Evolutionary conservation across 352 stramenopile species (phyloP), one percentile per base, ranked within the genome.

Genomic region (Globisporangium recalcitrans): DNA sequence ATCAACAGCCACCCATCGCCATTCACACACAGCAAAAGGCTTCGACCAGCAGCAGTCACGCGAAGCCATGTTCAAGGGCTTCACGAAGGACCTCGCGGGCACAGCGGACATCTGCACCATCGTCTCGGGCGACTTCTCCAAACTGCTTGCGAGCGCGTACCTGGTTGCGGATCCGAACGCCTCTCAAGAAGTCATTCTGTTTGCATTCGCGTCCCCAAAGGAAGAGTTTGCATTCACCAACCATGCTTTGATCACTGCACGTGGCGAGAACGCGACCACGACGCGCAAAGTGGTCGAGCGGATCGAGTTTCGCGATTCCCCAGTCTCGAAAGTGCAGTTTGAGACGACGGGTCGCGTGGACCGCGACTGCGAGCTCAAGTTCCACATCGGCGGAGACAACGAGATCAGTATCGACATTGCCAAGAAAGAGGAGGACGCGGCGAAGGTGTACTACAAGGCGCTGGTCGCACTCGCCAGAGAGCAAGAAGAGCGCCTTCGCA

Each of bases 151-250:
- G 38, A 46, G 67, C 0, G 63, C 53, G 0, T 58, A 71, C 38
- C 85, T 86, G 57, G 36, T 90, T 46, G 21, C 38, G 7, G 40
- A 52, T 87, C 16, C 80, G 76, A 16, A 6, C 38, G n/a, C 38
- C 16, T 46, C 38, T 21, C 49, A 62, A 11, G 74, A 88, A 64
- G 70, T 61, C 19, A 71, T 90, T 22, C 58, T 72, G 13, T 88
- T 90, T 34, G 74, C 74, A 1, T 67, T 90, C 44, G 51, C 75
- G 36, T 83, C 78, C 10, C 48, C 69, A 13, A 85, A 88, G 40
- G 75, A 87, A 55, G 80, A 86, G 62, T 87, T 85, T 38, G 68
- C 71, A 13, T 84, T 88, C 70, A 87, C 79, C 19, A 88, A 82
- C 70, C 60, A 84, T 52, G 80, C 80, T 19, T 29, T 89, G 40